phyloP scores from a whole-genome alignment of 2,329 filamentous ascomycete genomes.

The Xylaria sp. region DNA sequence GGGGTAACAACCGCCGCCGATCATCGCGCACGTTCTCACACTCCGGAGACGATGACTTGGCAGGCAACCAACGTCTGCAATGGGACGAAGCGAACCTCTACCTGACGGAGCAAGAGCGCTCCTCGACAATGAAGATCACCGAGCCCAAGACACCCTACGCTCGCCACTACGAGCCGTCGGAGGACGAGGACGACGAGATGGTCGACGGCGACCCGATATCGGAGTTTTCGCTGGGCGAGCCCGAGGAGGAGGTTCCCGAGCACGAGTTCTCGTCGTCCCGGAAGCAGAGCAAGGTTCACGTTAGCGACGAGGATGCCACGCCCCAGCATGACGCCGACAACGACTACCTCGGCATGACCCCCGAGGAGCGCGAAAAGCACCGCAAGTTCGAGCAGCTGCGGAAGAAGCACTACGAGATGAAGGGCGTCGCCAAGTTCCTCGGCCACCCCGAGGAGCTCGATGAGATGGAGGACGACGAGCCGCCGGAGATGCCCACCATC shows the following conservation, averaged over 20 bases:
- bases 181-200: conserved; percentile 83
- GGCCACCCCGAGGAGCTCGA: conserved; percentile 77
- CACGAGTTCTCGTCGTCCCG: conserved; percentile 52
- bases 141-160: conserved; percentile 99
- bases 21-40: conserved; percentile 65
- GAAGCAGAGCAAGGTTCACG: conserved; percentile 76
- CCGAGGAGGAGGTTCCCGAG: conserved; percentile 77
- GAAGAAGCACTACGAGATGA: conserved; percentile 99
- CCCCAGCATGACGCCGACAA: conserved; percentile 70
- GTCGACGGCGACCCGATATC: conserved; percentile 75
- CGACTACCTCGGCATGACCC: conserved; percentile 63
- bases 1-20: conserved; percentile 76
- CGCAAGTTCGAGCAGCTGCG: conserved; percentile 88
- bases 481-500: conserved; percentile 52
- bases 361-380: conserved; percentile 91
- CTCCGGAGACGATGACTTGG: conserved; percentile 59
- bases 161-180: conserved; percentile 86
- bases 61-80: conserved; percentile 81
- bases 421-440: conserved; percentile 86
- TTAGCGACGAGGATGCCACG: conserved; percentile 69
- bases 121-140: conserved; percentile 97
- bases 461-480: conserved; percentile 64
- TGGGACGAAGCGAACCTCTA: conserved; percentile 99
- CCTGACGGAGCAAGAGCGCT: conserved; percentile 94
- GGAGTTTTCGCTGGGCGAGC: conserved; percentile 89